Conservation (phyloP, 2,329 filamentous ascomycete species). For the Aureobasidium zeae region DNA sequence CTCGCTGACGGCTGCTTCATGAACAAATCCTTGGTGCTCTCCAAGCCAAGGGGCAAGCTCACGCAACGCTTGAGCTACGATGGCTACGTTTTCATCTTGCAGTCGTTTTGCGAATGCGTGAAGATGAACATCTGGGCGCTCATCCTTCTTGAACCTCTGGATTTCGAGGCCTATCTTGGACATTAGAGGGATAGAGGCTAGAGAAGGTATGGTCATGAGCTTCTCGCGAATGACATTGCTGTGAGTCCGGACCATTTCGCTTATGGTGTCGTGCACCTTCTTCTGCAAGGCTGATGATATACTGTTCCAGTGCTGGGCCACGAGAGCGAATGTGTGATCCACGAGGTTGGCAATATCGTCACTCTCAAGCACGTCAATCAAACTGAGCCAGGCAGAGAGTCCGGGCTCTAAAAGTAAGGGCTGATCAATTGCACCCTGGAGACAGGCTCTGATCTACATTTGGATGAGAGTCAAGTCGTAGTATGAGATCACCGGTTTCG, state of each 20-base stretch:
- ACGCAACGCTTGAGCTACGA: slow-evolving; percentile 69
- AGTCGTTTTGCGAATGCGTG: slow-evolving; percentile 65
- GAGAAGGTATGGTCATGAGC: slow-evolving; percentile 67
- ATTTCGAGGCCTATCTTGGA: slow-evolving; percentile 59
- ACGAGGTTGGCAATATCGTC: slow-evolving; percentile 72
- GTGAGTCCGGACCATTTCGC: slow-evolving; percentile 56
- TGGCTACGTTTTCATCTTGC: slow-evolving; percentile 72
- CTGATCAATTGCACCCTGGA: slow-evolving; percentile 72
- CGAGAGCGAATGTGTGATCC: slow-evolving; percentile 81
- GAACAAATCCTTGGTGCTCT: slow-evolving; percentile 65
- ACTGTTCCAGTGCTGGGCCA: slow-evolving; percentile 67
- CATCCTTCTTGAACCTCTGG: slow-evolving; percentile 52
- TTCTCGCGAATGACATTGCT: slow-evolving; percentile 52
- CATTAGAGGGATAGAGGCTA: slow-evolving; percentile 61
- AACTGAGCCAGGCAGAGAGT: slow-evolving; percentile 73
- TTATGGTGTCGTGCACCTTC: slow-evolving; percentile 54
- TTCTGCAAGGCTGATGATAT: slow-evolving; percentile 55
- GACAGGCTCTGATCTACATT: slow-evolving; percentile 72
- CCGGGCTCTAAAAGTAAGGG: slow-evolving; percentile 66
- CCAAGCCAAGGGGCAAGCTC: slow-evolving; percentile 70
- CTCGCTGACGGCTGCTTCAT: slow-evolving; percentile 70
- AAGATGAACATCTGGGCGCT: slow-evolving; percentile 58
- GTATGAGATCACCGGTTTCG: not conserved
- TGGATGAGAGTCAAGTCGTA: slow-evolving; percentile 21
- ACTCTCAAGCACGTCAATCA: slow-evolving; percentile 65